These are phyloP conservation scores for Xylaria castorea DNA, from an alignment of 495 filamentous ascomycete species.

Conservation along the genomic window DNA sequence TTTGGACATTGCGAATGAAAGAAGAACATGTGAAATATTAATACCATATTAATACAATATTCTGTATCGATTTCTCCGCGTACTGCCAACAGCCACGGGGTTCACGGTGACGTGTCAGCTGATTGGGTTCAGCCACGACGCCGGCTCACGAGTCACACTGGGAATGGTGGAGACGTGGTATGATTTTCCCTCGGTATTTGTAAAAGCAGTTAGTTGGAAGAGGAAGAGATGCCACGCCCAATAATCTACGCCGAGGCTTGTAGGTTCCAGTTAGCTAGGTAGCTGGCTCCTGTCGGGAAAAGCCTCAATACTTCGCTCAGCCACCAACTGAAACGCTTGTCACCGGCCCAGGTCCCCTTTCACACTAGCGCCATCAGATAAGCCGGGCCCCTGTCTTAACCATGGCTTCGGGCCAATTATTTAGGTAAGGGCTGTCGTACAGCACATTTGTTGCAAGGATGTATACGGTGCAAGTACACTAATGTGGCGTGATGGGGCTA, in stretches of 20 bases:
- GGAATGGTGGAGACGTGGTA: conserved; percentile 22
- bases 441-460: neutral
- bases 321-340: conserved; percentile 11
- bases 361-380: conserved; percentile 43
- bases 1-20: conserved; percentile 34
- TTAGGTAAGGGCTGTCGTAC: neutral
- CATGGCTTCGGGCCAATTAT: conserved; percentile 12
- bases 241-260: conserved; percentile 4
- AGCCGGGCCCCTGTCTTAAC: neutral
- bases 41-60: neutral
- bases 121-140: neutral
- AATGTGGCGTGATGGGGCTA: neutral
- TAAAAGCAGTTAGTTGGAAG: conserved; percentile 15
- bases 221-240: neutral
- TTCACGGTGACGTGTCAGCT: conserved; percentile 25
- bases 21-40: neutral
- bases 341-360: neutral
- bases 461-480: neutral
- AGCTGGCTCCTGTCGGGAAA: conserved; percentile 12
- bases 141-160: neutral
- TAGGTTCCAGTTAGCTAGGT: neutral
- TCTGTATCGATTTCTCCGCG: neutral
- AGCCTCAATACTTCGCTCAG: conserved; percentile 9
- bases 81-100: conserved; percentile 4
- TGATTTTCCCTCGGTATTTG: conserved; percentile 8